Percentiles rank a stretch among this genome's conserved stretches.
Evolutionary conservation across 148 eudicot genomes (phyloP).

Genomic region (Euryodendron excelsum): DNA sequence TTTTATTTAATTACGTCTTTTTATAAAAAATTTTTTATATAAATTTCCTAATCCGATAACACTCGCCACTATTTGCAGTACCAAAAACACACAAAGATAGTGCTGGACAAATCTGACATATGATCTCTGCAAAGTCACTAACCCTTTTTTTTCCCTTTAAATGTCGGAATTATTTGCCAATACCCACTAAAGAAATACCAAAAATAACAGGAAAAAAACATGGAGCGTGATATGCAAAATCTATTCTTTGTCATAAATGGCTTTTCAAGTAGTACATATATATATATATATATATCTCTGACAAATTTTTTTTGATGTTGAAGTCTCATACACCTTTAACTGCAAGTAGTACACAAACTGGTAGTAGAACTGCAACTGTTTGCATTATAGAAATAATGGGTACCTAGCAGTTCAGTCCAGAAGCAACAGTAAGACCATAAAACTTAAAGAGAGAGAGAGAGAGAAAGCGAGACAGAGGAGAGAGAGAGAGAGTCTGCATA

Average conservation of each 20-base stretch:
- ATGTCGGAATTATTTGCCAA: slow-evolving; percentile 17
- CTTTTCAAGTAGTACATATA: slow-evolving; percentile 5
- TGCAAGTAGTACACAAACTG: neutral
- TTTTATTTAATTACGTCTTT: no score
- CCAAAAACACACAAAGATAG: neutral
- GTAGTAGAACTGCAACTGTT: slow-evolving; percentile 14
- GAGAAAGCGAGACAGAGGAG: no score
- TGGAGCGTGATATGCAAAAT: slow-evolving; percentile 11
- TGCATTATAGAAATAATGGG: neutral
- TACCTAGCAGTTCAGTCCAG: neutral
- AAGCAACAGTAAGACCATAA: no score
- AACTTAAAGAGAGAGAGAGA: no score
- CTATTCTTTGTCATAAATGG: slow-evolving; percentile 25
- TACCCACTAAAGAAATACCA: slow-evolving; percentile 3
- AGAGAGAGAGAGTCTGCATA: no score
- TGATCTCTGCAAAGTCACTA: neutral
- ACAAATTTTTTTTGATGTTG: no score
- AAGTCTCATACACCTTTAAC: neutral
- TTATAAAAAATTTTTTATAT: no score
- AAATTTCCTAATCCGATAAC: no score
- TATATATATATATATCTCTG: no score
- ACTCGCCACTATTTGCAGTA: neutral
- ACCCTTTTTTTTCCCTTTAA: neutral
- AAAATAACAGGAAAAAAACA: slow-evolving; percentile 2
- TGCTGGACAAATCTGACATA: slow-evolving; percentile 20